Base-by-base conservation (phyloP, 495 filamentous ascomycete species). In the Aspergillus hancockii region DNA sequence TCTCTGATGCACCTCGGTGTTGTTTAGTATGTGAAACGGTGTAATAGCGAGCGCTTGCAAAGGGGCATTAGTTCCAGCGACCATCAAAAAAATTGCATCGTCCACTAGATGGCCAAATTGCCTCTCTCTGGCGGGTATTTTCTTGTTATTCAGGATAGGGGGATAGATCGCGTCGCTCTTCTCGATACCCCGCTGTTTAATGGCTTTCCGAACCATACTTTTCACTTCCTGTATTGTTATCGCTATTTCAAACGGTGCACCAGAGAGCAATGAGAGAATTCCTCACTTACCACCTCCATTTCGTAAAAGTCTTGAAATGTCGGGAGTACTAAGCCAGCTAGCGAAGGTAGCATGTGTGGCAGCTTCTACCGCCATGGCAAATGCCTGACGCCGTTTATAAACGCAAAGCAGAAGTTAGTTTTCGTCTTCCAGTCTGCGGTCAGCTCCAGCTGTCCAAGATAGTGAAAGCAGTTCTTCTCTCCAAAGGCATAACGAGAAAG, bases 91-190 rank as follows among this genome's bases (percentile, higher is more conserved):
- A 30, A 64, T 58, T 5, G 70, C 73, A 51, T 81, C 79, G 25
- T 75, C 70, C 21, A 58, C 61, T 5, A 80, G 65, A 0, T 77
- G 67, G 10, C 52, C 3, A 16, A 61, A 28, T 19, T 63, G 52
- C 47, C 73, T 77, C 46, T 81, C 77, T 30, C n/a, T 31, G 88
- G 89, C 4, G 1, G 59, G 63, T 1, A 65, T 32, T 1, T 45
- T 19, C 16, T 51, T 28, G 40, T 63, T 38, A 8, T 55, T 55
- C 16, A 67, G 14, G 4, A 67, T 63, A 18, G 58, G 14, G 21
- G 57, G 61, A 40, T 67, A 67, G 0, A 65, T 62, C 4, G 63
- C 28, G 1, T 32, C 28, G 23, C 19, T 13, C 0, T 8, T 36
- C 8, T 10, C 28, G 19, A 16, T 19, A 30, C 8, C 22, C 18